phyloP scores from a whole-genome alignment of 495 filamentous ascomycete species.

The Recurvomyces mirabilis region DNA sequence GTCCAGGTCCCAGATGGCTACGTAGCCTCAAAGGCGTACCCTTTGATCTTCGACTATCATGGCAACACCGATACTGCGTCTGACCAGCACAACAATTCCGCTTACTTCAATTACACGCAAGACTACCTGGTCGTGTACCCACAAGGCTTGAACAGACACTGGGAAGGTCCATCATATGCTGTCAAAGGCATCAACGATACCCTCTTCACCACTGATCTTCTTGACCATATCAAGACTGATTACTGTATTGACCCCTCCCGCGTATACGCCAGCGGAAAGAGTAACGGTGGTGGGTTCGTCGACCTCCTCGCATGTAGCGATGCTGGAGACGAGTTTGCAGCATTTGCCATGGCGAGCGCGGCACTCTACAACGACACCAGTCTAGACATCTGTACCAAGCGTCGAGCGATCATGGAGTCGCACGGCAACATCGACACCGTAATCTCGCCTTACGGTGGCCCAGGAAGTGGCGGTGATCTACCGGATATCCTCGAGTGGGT shows the following conservation, averaged over 20 bases:
- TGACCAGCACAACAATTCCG: conserved; percentile 3
- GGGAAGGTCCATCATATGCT: conserved; percentile 14
- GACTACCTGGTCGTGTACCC: conserved; percentile 8
- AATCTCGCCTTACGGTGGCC: conserved; percentile 7
- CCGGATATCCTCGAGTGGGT: conserved; percentile 10
- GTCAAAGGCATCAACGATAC: conserved; percentile 20
- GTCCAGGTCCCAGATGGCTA: no score
- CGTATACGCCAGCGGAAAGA: conserved; percentile 48
- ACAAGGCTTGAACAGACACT: not conserved
- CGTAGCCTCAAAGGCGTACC: no score
- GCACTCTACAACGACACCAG: conserved; percentile 32
- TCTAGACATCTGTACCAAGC: not conserved
- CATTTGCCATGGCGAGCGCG: conserved; percentile 38
- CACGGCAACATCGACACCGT: conserved; percentile 13
- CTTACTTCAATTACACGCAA: conserved; percentile 4
- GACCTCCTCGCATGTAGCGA: conserved; percentile 42
- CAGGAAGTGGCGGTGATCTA: not conserved
- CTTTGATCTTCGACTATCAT: conserved; percentile 10
- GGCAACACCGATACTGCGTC: not conserved
- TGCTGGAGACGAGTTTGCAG: conserved; percentile 31
- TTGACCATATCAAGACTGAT: conserved; percentile 33
- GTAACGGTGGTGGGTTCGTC: conserved; percentile 49
- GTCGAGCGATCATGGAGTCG: conserved; percentile 14
- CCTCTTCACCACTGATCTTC: conserved; percentile 31
- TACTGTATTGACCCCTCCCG: conserved; percentile 43